Conservation (phyloP, 2,329 filamentous ascomycete species). For the Microdochium trichocladiopsis region DNA sequence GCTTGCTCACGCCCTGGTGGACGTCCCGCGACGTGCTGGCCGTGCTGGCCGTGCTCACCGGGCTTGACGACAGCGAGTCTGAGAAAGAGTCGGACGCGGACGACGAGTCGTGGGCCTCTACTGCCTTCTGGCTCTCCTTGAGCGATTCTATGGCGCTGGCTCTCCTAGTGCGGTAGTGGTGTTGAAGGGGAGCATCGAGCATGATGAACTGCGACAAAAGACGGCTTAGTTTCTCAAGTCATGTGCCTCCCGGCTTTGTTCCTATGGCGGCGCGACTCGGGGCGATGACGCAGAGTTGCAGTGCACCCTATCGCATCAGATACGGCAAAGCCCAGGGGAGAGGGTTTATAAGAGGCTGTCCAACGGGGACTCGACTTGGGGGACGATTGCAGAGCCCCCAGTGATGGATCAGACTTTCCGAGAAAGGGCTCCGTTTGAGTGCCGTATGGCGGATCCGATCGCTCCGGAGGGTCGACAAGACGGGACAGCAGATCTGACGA, state of each 20-base stretch:
- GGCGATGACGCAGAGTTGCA: neutral
- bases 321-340: neutral
- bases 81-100: neutral
- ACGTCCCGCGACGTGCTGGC: neutral
- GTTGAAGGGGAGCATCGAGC: neutral
- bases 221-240: neutral
- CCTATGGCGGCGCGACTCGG: neutral
- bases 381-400: neutral
- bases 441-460: too few species aligned
- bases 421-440: too few species aligned
- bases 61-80: neutral
- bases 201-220: neutral
- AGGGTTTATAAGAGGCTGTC: neutral
- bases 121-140: neutral
- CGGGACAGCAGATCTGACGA: too few species aligned
- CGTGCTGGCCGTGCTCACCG: neutral
- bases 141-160: neutral
- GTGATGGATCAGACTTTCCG: too few species aligned
- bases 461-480: too few species aligned
- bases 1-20: constrained; percentile 7
- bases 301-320: neutral
- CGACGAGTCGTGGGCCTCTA: neutral
- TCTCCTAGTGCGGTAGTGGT: neutral
- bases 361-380: too few species aligned
- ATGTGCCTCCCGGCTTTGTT: neutral